Conservation (phyloP, 1,139 yeast genomes). For the Yamadazyma songkhlaensis region DNA sequence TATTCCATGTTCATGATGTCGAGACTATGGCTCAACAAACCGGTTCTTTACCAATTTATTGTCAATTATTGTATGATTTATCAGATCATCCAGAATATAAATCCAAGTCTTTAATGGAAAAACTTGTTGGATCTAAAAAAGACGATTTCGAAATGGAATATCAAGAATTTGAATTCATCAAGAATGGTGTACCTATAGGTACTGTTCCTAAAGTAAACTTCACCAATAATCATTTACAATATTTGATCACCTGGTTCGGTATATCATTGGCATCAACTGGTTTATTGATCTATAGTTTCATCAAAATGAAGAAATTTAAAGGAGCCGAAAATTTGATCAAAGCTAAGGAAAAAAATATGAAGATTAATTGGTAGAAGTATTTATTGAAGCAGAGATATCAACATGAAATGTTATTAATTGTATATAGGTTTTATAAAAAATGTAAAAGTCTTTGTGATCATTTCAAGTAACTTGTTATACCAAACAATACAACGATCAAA, state of each 20-base stretch:
- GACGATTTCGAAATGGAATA: constrained; percentile 36
- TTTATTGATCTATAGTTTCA: constrained; percentile 44
- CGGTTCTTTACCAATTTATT: constrained; percentile 68
- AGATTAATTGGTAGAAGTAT: constrained; percentile 16
- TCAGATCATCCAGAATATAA: constrained; percentile 58
- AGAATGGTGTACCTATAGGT: constrained; percentile 90
- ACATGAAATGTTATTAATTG: not conserved
- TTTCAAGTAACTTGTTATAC: constrained; percentile 26
- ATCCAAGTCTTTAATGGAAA: constrained; percentile 8
- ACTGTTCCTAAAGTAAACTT: constrained; percentile 74
- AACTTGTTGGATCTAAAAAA: constrained; percentile 4
- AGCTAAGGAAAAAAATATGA: constrained; percentile 42
- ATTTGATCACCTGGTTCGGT: constrained; percentile 94
- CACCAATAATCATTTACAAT: constrained; percentile 88
- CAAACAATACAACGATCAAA: constrained; percentile 39
- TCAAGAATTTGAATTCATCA: constrained; percentile 52
- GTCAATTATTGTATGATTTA: constrained; percentile 71
- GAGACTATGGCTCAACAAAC: constrained; percentile 74
- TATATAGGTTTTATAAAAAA: not conserved
- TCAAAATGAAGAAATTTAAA: constrained; percentile 28
- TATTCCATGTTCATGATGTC: constrained; percentile 73
- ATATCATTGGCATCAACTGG: constrained; percentile 69
- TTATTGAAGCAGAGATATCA: too few relatives aligned
- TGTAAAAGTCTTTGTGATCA: not conserved
- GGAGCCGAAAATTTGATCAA: constrained; percentile 42